These are phyloP conservation scores for Ceratocystis diversiconidia DNA, from an alignment of 2,329 filamentous ascomycete genomes.

Conservation along the genomic window DNA sequence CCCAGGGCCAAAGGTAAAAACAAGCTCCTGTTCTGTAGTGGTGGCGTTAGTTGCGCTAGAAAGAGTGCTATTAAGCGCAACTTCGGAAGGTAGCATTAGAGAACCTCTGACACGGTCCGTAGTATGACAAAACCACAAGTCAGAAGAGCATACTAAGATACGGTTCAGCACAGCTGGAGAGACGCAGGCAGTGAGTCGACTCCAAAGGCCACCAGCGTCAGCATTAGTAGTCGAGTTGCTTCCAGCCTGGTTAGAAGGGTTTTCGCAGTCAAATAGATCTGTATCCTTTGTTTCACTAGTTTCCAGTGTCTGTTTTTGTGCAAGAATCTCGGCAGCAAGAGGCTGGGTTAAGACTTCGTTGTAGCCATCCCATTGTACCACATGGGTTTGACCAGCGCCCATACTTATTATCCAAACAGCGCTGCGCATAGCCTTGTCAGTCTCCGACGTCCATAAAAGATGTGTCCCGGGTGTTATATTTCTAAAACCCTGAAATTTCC, in stretches of 20 bases:
- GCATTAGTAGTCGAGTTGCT: conserved; percentile 21
- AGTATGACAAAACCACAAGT: conserved; percentile 40
- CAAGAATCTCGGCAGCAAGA: conserved; percentile 26
- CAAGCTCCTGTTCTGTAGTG: conserved; percentile 28
- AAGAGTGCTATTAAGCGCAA: conserved; percentile 30
- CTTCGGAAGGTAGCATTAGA: conserved; percentile 26
- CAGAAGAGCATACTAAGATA: conserved; percentile 30
- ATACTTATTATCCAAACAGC: conserved; percentile 43
- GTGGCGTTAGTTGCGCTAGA: conserved; percentile 24
- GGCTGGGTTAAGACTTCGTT: conserved; percentile 41
- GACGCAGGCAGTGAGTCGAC: conserved; percentile 36
- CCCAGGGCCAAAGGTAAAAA: conserved; percentile 34
- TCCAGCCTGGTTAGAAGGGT: conserved; percentile 22
- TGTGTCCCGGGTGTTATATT: conserved; percentile 42
- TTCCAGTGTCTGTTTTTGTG: neutral
- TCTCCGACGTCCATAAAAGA: conserved; percentile 44
- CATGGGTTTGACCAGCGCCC: conserved; percentile 27
- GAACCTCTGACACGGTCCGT: conserved; percentile 37
- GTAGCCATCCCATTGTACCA: conserved; percentile 42
- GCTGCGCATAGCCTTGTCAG: conserved; percentile 34
- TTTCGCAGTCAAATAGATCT: conserved; percentile 33
- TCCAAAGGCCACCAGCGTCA: conserved; percentile 33
- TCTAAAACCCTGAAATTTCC: conserved; percentile 38
- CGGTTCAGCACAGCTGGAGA: conserved; percentile 31
- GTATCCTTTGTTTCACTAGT: neutral